Evolutionary conservation across 352 stramenopile genomes (phyloP).

Genomic region (Pythium utonaiense): DNA sequence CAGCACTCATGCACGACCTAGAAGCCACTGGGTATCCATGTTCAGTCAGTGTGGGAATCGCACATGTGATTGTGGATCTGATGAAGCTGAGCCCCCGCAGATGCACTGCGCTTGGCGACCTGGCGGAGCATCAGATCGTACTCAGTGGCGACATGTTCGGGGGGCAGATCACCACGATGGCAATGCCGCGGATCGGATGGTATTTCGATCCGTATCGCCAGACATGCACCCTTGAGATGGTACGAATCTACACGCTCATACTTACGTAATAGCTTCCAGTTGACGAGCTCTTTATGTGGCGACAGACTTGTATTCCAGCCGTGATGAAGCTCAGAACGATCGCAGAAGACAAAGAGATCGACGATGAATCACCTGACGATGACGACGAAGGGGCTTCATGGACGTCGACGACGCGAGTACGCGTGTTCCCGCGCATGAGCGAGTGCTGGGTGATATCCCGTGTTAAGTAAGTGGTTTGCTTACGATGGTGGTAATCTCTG

Average conservation of each 20-base stretch:
- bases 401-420: background rate
- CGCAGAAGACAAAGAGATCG: constrained; percentile 11
- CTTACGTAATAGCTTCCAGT: too few relatives aligned
- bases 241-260: background rate
- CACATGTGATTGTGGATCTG: background rate
- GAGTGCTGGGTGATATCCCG: constrained; percentile 31
- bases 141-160: constrained; percentile 14
- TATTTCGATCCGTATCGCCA: constrained; percentile 14
- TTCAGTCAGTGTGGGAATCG: background rate
- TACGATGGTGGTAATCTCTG: background rate
- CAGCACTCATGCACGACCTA: constrained; percentile 25
- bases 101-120: constrained; percentile 18
- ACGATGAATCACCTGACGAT: background rate
- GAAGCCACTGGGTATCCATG: constrained; percentile 22
- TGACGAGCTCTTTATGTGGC: background rate
- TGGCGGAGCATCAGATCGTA: constrained; percentile 21
- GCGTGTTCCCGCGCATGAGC: constrained; percentile 13
- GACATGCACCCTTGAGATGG: constrained; percentile 15
- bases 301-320: constrained; percentile 29
- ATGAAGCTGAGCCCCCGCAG: background rate
- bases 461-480: constrained; percentile 6
- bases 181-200: constrained; percentile 21
- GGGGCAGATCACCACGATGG: constrained; percentile 19
- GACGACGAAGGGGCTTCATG: background rate
- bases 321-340: constrained; percentile 34